Conservation (phyloP, 371 early-diverging fungal genomes). For the Mortierella polycephala region DNA sequence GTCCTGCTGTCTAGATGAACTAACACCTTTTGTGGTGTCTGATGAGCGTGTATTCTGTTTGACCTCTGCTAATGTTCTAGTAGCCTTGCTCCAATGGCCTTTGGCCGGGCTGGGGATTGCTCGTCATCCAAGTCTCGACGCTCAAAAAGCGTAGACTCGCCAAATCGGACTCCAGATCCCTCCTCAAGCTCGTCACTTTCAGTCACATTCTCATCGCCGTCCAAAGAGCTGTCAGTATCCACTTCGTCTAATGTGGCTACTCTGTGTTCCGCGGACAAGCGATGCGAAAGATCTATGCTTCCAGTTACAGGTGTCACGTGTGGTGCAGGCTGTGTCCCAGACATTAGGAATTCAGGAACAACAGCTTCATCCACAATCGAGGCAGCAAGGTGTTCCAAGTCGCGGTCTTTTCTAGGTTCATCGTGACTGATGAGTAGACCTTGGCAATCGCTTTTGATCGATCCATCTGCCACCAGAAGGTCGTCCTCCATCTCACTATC, state of each 20-base stretch:
- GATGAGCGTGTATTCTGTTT: conserved; percentile 73
- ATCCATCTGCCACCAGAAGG: not conserved
- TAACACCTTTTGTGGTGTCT: conserved; percentile 73
- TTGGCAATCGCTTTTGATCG: not conserved
- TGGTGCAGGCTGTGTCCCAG: not conserved
- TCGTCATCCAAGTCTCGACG: too few relatives aligned
- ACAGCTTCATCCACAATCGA: not conserved
- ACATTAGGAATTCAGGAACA: not conserved
- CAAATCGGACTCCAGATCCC: not conserved
- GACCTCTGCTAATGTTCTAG: too few relatives aligned
- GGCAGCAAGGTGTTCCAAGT: not conserved
- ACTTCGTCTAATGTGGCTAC: not conserved
- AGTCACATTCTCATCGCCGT: not conserved
- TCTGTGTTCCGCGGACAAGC: not conserved
- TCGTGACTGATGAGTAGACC: not conserved
- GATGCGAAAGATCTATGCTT: not conserved
- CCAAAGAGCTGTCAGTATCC: not conserved
- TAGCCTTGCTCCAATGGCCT: too few relatives aligned
- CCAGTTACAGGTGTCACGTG: not conserved
- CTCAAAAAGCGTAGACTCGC: not conserved
- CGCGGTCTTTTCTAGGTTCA: not conserved
- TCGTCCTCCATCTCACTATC: not conserved
- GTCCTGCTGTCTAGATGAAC: conserved; percentile 75
- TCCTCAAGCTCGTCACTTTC: not conserved
- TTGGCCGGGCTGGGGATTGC: too few relatives aligned